Conservation (phyloP, 1,284 basidiomycete genomes). For the Moesziomyces sp. region DNA sequence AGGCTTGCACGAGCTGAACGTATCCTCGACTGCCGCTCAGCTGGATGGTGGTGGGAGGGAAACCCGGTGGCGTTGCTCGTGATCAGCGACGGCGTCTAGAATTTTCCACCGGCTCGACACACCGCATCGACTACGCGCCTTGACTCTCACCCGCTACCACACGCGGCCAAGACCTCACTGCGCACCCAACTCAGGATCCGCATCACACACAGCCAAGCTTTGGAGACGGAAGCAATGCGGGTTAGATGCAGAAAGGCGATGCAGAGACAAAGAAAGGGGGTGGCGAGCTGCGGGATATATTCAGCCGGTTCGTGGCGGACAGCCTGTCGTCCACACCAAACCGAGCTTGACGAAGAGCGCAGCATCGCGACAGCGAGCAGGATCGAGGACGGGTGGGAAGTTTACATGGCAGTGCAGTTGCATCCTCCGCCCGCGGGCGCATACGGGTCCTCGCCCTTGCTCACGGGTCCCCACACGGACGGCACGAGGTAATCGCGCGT, state of each 20-base stretch:
- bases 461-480: conserved; percentile 91
- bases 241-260: conserved; percentile 6
- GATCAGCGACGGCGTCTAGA: conserved; percentile 15
- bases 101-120: conserved; percentile 6
- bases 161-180: background rate
- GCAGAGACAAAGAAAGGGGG: conserved; percentile 6
- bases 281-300: conserved; percentile 14
- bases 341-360: background rate
- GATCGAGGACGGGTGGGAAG: background rate
- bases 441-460: conserved; percentile 88
- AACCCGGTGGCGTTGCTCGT: conserved; percentile 5
- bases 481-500: conserved; percentile 90
- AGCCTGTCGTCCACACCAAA: no score
- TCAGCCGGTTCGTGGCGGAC: conserved; percentile 5
- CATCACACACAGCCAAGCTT: no score
- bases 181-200: no score
- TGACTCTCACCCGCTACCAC: background rate
- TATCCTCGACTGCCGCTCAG: background rate
- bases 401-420: conserved; percentile 59
- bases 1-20: background rate
- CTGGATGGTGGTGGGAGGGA: conserved; percentile 11
- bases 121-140: no score
- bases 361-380: background rate
- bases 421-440: conserved; percentile 76
- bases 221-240: no score